Evolutionary conservation across 1,284 basidiomycete genomes (phyloP).

Genomic region (Ustilago crameri): DNA sequence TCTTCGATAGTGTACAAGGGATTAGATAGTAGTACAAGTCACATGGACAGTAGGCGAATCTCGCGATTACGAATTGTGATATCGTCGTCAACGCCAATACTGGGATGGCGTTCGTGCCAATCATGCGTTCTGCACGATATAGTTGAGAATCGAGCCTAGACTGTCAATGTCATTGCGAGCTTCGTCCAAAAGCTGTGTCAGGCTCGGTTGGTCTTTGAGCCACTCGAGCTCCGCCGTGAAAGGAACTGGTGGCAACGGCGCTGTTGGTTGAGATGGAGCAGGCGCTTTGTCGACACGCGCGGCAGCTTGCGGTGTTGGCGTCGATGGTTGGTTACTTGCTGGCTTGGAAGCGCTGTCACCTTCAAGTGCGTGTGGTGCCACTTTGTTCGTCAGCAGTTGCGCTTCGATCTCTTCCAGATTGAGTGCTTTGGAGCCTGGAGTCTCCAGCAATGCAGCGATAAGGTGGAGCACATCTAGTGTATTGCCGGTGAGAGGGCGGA

Average conservation of each 20-base stretch:
- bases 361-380: slow-evolving; percentile 17
- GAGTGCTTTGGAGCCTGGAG: slow-evolving; percentile 14
- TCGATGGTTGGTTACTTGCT: background rate
- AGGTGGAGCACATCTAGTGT: slow-evolving; percentile 40
- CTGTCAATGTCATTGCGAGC: slow-evolving; percentile 38
- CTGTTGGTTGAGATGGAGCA: background rate
- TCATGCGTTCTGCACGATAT: slow-evolving; percentile 36
- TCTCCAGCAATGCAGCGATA: slow-evolving; percentile 21
- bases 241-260: slow-evolving; percentile 4
- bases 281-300: no score
- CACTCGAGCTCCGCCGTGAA: slow-evolving; percentile 34
- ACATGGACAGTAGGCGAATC: no score
- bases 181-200: slow-evolving; percentile 37
- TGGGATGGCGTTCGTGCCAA: no score
- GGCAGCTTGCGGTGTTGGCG: background rate
- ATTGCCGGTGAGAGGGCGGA: slow-evolving; percentile 37
- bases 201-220: slow-evolving; percentile 36
- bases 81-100: no score
- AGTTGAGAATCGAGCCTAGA: slow-evolving; percentile 40
- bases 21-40: slow-evolving; percentile 1
- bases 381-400: slow-evolving; percentile 18
- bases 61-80: no score
- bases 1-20: background rate
- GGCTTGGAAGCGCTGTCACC: slow-evolving; percentile 5
- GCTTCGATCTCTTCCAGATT: slow-evolving; percentile 18